These are phyloP conservation scores for Lablab purpureus DNA, from an alignment of 306 rosid genomes.

Conservation along the genomic window DNA sequence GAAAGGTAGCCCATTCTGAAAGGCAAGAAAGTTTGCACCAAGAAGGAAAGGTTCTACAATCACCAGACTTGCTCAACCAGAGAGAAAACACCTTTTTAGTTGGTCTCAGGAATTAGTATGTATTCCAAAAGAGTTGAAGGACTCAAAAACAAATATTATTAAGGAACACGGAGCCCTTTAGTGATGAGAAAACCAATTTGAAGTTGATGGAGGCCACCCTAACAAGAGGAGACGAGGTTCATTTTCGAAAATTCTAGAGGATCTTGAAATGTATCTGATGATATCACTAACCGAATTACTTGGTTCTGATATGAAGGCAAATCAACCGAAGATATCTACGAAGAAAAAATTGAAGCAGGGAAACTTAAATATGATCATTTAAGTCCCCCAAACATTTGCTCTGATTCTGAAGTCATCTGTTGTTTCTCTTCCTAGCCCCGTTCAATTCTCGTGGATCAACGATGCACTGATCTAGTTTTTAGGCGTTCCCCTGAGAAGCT, in stretches of 20 bases:
- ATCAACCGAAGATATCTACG: constrained; percentile 54
- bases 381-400: too few species aligned
- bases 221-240: constrained; percentile 76
- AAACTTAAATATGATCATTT: constrained; percentile 20
- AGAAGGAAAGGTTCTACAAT: constrained; percentile 86
- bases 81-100: constrained; percentile 72
- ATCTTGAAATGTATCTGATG: too few species aligned
- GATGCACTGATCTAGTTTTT: constrained; percentile 72
- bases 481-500: too few species aligned
- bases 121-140: constrained; percentile 77
- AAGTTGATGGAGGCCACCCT: constrained; percentile 65
- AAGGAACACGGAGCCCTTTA: constrained; percentile 63
- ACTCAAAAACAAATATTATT: constrained; percentile 57
- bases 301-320: constrained; percentile 59
- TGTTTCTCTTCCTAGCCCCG: constrained; percentile 60
- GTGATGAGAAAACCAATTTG: constrained; percentile 66
- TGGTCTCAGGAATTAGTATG: constrained; percentile 74
- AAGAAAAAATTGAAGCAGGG: constrained; percentile 56
- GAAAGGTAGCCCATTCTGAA: too few species aligned
- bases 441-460: constrained; percentile 76
- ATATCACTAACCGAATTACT: constrained; percentile 58
- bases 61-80: constrained; percentile 77
- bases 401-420: constrained; percentile 50
- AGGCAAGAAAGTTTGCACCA: constrained; percentile 81
- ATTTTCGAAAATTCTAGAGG: too few species aligned